These are phyloP conservation scores for Onygenales sp. DNA, from an alignment of 2,329 filamentous ascomycete species.

Conservation along the genomic window DNA sequence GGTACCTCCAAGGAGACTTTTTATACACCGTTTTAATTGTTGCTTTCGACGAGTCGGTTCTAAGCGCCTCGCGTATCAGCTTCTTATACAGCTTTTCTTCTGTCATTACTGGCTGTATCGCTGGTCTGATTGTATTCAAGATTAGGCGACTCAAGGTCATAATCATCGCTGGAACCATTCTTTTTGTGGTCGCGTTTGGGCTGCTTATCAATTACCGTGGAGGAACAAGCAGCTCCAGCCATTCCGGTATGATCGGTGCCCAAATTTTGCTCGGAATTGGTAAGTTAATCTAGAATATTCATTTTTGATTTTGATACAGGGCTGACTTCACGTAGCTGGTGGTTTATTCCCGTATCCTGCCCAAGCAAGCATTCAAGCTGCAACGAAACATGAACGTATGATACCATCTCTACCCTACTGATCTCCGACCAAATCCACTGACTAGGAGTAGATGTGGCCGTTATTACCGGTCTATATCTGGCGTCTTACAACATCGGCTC, in stretches of 20 bases:
- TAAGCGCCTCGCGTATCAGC: constrained; percentile 48
- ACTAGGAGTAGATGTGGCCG: constrained; percentile 41
- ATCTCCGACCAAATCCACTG: background rate
- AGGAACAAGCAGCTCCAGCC: constrained; percentile 30
- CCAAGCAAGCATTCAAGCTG: constrained; percentile 43
- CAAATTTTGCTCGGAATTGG: constrained; percentile 54
- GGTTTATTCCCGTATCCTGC: constrained; percentile 51
- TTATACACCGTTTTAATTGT: constrained; percentile 55
- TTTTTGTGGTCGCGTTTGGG: constrained; percentile 58
- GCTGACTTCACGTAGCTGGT: constrained; percentile 30
- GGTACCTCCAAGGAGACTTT: constrained; percentile 56
- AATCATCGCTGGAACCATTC: constrained; percentile 49
- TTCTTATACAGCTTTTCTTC: constrained; percentile 51
- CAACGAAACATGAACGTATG: constrained; percentile 40
- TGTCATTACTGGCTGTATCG: constrained; percentile 47
- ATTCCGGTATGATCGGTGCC: constrained; percentile 52
- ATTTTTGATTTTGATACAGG: background rate
- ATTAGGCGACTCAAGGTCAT: constrained; percentile 55
- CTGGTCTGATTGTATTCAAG: constrained; percentile 49
- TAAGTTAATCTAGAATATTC: constrained; percentile 9
- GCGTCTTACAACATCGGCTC: constrained; percentile 55
- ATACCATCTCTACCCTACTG: background rate
- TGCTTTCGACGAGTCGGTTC: constrained; percentile 50
- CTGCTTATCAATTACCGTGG: constrained; percentile 57
- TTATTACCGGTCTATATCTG: constrained; percentile 55